Evolutionary conservation across 306 rosid species (phyloP).

Genomic region (Dryas alaskensis): DNA sequence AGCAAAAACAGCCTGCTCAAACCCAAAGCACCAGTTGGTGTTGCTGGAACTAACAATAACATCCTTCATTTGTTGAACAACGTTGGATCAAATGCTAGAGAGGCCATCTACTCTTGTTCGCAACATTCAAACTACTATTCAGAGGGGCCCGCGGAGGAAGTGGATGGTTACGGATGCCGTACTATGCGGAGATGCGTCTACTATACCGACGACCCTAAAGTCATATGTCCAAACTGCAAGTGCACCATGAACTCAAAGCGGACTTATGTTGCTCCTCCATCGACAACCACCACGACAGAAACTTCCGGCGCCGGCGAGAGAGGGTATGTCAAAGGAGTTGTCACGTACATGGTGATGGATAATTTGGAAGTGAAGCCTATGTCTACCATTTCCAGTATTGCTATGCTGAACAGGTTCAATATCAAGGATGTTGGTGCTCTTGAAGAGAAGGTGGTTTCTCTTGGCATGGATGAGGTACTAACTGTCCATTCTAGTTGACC

Average conservation of each 20-base stretch:
- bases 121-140: too few relatives aligned
- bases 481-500: too few relatives aligned
- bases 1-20: neutral
- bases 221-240: accelerated
- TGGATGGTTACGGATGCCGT: too few relatives aligned
- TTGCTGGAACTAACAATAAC: neutral
- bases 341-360: conserved; percentile 30
- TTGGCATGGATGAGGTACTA: conserved; percentile 13
- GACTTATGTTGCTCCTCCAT: neutral
- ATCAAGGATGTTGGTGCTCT: conserved; percentile 3
- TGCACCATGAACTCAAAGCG: accelerated
- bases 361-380: conserved; percentile 23
- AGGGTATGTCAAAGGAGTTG: conserved; percentile 13
- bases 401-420: neutral
- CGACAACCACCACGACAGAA: neutral
- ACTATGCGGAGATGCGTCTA: neutral
- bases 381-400: neutral
- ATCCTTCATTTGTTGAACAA: neutral
- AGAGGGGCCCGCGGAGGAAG: too few relatives aligned
- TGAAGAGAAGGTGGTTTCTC: conserved; percentile 14
- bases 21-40: neutral
- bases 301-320: neutral
- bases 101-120: neutral
- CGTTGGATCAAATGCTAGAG: neutral
- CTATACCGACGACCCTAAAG: neutral